phyloP scores from a whole-genome alignment of 305 asterid species.

The Fraxinus velutina region DNA sequence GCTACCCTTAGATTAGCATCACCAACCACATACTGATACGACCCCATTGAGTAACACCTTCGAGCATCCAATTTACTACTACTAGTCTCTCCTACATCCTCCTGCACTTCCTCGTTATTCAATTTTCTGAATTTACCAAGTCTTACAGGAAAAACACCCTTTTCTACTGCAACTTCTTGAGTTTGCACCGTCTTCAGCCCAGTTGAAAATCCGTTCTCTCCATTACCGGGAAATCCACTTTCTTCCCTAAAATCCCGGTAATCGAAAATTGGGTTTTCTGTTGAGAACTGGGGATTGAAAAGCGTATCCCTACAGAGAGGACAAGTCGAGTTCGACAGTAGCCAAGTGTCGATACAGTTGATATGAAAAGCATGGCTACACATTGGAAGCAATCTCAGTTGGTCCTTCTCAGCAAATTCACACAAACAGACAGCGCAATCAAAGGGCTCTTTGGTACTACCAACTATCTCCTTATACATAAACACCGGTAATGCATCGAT shows the following conservation, averaged over 20 bases:
- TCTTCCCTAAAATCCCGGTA: conserved; percentile 66
- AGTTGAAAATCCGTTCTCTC: conserved; percentile 37
- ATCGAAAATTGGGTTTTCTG: conserved; percentile 74
- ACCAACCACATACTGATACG: conserved; percentile 86
- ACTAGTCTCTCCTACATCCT: conserved; percentile 60
- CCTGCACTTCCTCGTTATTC: conserved; percentile 43
- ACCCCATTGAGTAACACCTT: conserved; percentile 93
- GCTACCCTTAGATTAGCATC: conserved; percentile 70
- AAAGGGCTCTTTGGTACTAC: conserved; percentile 84
- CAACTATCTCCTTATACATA: conserved; percentile 75
- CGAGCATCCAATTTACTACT: conserved; percentile 84
- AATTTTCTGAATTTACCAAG: conserved; percentile 80
- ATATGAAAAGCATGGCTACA: conserved; percentile 98
- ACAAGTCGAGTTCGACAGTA: conserved; percentile 80
- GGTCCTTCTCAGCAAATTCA: conserved; percentile 75
- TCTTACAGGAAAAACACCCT: conserved; percentile 73
- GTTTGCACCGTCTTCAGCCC: conserved; percentile 53
- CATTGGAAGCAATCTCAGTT: conserved; percentile 77
- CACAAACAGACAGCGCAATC: conserved; percentile 96
- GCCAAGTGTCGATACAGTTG: conserved; percentile 93
- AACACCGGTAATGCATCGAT: conserved; percentile 90
- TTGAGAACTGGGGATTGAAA: conserved; percentile 67
- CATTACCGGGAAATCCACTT: conserved; percentile 40
- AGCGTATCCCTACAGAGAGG: conserved; percentile 89
- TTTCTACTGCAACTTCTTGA: conserved; percentile 50